Evolutionary conservation across 352 stramenopile species (phyloP).

Genomic region (Pythium dissimile): DNA sequence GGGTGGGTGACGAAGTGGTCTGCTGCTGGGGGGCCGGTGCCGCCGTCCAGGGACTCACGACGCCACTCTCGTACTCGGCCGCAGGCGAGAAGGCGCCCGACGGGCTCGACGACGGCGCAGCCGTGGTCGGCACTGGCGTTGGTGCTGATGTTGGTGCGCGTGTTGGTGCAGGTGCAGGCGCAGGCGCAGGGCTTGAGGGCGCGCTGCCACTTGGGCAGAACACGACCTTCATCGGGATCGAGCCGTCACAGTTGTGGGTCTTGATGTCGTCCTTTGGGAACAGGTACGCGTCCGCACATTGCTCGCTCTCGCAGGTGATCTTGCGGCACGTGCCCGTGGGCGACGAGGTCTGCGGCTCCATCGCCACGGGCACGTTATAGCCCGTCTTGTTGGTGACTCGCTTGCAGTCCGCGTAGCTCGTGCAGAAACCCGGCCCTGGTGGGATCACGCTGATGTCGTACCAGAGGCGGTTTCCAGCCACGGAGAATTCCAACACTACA

Average conservation of each 20-base stretch:
- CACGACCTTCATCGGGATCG: conserved; percentile 39
- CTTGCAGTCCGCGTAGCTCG: conserved; percentile 34
- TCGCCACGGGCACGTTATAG: conserved; percentile 55
- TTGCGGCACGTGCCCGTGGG: conserved; percentile 24
- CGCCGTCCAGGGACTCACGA: conserved; percentile 3
- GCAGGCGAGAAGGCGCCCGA: conserved; percentile 9
- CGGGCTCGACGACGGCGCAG: not conserved
- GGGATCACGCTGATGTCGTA: conserved; percentile 68
- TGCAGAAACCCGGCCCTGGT: conserved; percentile 40
- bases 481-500: conserved; percentile 25
- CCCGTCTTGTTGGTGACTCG: conserved; percentile 34
- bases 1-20: not conserved
- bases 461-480: conserved; percentile 30
- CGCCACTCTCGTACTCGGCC: conserved; percentile 25
- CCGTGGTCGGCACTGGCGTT: conserved; percentile 7
- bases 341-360: conserved; percentile 30
- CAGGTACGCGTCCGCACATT: conserved; percentile 54
- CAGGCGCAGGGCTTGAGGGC: not conserved
- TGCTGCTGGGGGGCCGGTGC: not conserved
- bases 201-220: conserved; percentile 40
- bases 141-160: not conserved
- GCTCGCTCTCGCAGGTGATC: conserved; percentile 32
- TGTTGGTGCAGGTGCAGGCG: not conserved
- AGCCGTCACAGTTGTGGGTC: conserved; percentile 49
- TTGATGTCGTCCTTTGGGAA: conserved; percentile 62